Evolutionary conservation across 805 yeast genomes (phyloP), one percentile per base, ranked within the genome.

Genomic region (Groenewaldozyma salmanticensis): DNA sequence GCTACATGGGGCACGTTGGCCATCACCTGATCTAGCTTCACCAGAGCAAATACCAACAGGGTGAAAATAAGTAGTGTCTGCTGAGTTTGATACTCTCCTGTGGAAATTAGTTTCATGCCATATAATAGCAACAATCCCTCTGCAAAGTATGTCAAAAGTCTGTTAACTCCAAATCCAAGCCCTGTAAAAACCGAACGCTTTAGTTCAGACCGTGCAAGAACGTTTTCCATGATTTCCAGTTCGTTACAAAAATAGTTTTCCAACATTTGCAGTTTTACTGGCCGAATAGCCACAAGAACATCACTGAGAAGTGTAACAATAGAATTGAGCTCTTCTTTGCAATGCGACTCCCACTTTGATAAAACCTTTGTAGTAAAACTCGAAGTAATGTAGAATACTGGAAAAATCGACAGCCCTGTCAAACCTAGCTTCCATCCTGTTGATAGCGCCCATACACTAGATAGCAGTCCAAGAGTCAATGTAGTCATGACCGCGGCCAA

Each of bases 361-460:
- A 80, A 59, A 2, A 75, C 38, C 0, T 54, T 45, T 4, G 83
- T 75, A 57, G 76, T 84, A 1, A 66, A 35, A 0, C 64, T 59
- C 2, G 88, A 72, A 1, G 76, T 52, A 0, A 73, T 20, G 0
- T 74, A 51, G 38, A 83, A 75, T 9, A 77, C 47, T 0, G 95
- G 94, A 11, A 82, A 69, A 57, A 87, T 67, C 0, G 95, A 71
- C 7, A 88, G 52, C 1, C 95, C 94, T 1, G 85, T 92, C 6
- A 90, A 61, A 1, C 96, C 74, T 33, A 92, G 62, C 52, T 80
- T 82, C 97, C 97, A 92, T 0, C 96, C 95, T 7, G 70, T 57
- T 0, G 68, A 70, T 1, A 86, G 46, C 0, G 96, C 77, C 96
- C 96, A 92, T 4, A 75, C 63, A 3, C 79, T 46, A 3, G 96